These are phyloP conservation scores for Termitomyces sp. DNA, from an alignment of 768 basidiomycete genomes.

Conservation along the genomic window DNA sequence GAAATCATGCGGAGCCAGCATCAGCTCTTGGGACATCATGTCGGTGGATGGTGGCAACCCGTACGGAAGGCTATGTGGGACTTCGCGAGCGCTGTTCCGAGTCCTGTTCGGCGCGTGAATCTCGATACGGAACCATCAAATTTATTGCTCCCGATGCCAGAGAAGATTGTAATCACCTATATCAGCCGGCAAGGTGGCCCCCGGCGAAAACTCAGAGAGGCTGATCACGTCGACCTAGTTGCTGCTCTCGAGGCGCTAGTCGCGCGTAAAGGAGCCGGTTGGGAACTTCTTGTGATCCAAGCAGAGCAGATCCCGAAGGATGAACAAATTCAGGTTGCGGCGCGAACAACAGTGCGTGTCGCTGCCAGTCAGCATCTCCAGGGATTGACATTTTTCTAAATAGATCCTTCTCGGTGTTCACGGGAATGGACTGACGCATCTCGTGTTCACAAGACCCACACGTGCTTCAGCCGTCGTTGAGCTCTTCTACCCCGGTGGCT, in stretches of 20 bases:
- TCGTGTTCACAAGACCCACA: conserved; percentile 81
- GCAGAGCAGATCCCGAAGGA: conserved; percentile 72
- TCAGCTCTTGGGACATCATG: conserved; percentile 35
- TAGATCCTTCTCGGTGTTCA: conserved; percentile 73
- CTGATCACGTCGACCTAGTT: conserved; percentile 57
- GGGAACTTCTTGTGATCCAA: conserved; percentile 59
- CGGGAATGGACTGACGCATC: conserved; percentile 80
- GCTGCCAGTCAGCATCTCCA: background rate
- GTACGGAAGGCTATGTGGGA: conserved; percentile 61
- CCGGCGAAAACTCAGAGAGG: conserved; percentile 48
- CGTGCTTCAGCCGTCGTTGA: conserved; percentile 81
- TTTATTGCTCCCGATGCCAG: conserved; percentile 34
- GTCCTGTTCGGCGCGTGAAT: background rate
- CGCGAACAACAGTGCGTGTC: conserved; percentile 64
- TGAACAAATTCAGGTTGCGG: conserved; percentile 64
- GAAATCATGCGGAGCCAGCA: conserved; percentile 40
- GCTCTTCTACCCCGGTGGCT: conserved; percentile 78
- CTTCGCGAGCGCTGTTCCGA: conserved; percentile 51
- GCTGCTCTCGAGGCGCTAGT: conserved; percentile 49
- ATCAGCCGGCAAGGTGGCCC: conserved; percentile 61
- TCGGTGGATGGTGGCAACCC: conserved; percentile 79
- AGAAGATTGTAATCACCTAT: conserved; percentile 66
- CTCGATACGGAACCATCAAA: conserved; percentile 21
- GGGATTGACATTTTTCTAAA: background rate
- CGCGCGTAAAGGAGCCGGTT: conserved; percentile 33